Conservation (phyloP, 768 basidiomycete species). For the Boletus fagicola region DNA sequence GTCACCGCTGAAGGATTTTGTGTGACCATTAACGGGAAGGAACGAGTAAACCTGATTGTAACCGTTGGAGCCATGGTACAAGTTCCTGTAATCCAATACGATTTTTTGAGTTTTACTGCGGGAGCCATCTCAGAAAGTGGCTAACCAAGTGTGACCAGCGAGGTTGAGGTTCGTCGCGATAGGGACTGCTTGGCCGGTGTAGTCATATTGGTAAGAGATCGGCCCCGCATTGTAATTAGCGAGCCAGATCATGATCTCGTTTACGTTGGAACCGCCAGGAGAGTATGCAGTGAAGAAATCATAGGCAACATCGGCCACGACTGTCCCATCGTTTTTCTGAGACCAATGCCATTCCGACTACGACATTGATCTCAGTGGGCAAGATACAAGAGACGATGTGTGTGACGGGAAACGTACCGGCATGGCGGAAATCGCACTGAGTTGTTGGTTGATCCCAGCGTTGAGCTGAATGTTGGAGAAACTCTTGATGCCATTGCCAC, state of each 20-base stretch:
- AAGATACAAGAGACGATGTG: neutral
- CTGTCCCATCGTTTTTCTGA: constrained; percentile 38
- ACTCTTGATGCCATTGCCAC: constrained; percentile 56
- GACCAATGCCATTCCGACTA: constrained; percentile 60
- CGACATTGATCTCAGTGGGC: neutral
- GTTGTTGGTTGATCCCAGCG: constrained; percentile 48
- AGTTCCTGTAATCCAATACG: constrained; percentile 39
- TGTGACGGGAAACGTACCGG: constrained; percentile 39
- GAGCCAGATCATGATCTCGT: constrained; percentile 67
- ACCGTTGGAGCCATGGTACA: constrained; percentile 55
- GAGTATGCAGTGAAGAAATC: constrained; percentile 61
- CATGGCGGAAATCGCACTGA: constrained; percentile 53
- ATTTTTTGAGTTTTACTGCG: neutral
- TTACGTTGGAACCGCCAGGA: constrained; percentile 43
- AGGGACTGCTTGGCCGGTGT: constrained; percentile 46
- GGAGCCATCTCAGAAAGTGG: neutral
- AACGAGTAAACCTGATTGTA: constrained; percentile 52
- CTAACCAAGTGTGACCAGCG: constrained; percentile 51
- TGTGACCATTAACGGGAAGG: constrained; percentile 36
- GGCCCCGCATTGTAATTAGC: constrained; percentile 57
- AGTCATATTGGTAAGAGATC: constrained; percentile 49
- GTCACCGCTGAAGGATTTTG: constrained; percentile 54
- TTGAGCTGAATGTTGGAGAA: constrained; percentile 58
- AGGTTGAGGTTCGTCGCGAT: constrained; percentile 42
- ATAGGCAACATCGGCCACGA: constrained; percentile 58